Conservation (phyloP, 1,284 basidiomycete species). For the Boletus semigastroideus region DNA sequence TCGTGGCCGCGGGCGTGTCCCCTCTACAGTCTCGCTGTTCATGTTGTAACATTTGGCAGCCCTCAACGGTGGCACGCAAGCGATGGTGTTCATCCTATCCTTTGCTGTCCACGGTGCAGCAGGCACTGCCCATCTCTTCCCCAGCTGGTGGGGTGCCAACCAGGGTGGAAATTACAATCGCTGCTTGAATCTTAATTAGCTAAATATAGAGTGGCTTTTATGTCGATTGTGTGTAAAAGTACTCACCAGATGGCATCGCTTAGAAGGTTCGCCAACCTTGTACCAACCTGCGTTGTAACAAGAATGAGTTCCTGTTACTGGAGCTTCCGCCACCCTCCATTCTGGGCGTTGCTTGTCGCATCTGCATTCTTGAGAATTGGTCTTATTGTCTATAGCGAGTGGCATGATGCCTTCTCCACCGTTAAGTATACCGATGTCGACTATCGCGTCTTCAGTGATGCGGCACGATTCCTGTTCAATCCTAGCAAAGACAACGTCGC, state of each 20-base stretch:
- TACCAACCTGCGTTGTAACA: no score
- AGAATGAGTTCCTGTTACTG: background rate
- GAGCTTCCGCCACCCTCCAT: constrained; percentile 39
- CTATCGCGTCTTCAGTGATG: constrained; percentile 95
- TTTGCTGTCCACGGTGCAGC: constrained; percentile 73
- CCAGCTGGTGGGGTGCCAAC: constrained; percentile 55
- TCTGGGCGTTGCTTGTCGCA: constrained; percentile 50
- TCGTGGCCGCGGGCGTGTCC: constrained; percentile 40
- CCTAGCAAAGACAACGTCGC: constrained; percentile 52
- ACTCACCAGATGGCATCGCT: no score
- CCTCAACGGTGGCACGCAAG: constrained; percentile 61
- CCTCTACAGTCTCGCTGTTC: no score
- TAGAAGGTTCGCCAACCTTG: no score
- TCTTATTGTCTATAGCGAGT: constrained; percentile 83
- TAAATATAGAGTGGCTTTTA: no score
- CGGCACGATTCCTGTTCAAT: constrained; percentile 66
- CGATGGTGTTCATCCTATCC: constrained; percentile 69
- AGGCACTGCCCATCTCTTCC: constrained; percentile 48
- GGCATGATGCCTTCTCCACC: constrained; percentile 80
- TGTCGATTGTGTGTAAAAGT: no score
- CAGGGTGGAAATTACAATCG: constrained; percentile 35
- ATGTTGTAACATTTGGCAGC: constrained; percentile 25
- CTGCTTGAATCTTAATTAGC: constrained; percentile 11
- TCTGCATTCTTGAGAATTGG: constrained; percentile 63
- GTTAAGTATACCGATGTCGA: constrained; percentile 98